These are phyloP conservation scores for Yamadazyma spencermartinsiae DNA, from an alignment of 1,139 yeast genomes.

Conservation along the genomic window DNA sequence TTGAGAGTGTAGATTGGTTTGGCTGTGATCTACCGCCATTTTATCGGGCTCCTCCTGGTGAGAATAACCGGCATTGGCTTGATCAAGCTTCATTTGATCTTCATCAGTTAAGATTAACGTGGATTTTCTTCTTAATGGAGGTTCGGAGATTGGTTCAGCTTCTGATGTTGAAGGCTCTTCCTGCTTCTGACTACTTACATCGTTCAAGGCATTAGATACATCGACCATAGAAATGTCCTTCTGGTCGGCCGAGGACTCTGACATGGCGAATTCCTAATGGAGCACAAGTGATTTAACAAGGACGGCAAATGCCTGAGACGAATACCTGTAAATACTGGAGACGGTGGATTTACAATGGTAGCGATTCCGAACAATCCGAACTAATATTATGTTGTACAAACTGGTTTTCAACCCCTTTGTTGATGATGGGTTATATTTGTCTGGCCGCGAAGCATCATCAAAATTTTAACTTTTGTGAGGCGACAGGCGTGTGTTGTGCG, in stretches of 20 bases:
- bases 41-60: constrained; percentile 13
- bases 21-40: constrained; percentile 24
- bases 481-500: too few species aligned
- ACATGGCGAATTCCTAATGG: too few species aligned
- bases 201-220: constrained; percentile 32
- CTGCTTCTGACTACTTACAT: constrained; percentile 7
- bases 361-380: too few species aligned
- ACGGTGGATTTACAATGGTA: too few species aligned
- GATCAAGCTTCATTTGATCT: constrained; percentile 41
- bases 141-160: constrained; percentile 5
- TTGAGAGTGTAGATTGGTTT: constrained; percentile 14
- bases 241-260: constrained; percentile 5
- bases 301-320: too few species aligned
- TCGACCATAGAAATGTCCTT: constrained; percentile 41
- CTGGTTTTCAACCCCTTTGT: too few species aligned
- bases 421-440: too few species aligned
- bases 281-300: too few species aligned
- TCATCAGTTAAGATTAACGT: constrained; percentile 46
- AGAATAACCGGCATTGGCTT: neutral
- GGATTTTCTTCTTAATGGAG: constrained; percentile 40
- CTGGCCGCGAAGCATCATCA: too few species aligned
- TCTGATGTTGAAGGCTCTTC: constrained; percentile 5
- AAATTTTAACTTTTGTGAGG: too few species aligned
- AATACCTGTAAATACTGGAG: too few species aligned
- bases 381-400: too few species aligned